Evolutionary conservation across 306 rosid genomes (phyloP).

Genomic region (Cucurbita pepo): DNA sequence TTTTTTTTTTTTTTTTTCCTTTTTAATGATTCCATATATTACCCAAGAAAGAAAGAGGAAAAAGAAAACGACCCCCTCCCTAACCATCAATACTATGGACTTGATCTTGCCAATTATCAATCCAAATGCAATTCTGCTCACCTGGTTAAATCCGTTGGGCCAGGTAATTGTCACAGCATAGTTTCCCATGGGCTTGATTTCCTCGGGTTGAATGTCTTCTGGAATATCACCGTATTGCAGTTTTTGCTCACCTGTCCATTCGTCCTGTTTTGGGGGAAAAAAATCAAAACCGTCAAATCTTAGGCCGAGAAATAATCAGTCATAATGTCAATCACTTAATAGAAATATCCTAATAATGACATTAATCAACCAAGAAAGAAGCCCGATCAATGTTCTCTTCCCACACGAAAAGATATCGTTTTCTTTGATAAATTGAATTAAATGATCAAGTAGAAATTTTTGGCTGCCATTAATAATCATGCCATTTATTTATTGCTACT

Average conservation of each 20-base stretch:
- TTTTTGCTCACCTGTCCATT: constrained; percentile 93
- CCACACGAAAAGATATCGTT: constrained; percentile 16
- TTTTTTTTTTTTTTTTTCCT: no score
- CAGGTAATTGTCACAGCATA: constrained; percentile 85
- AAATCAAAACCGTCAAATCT: constrained; percentile 8
- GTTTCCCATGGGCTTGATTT: constrained; percentile 90
- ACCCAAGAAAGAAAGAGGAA: not conserved
- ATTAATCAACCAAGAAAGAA: constrained; percentile 1
- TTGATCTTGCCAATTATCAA: not conserved
- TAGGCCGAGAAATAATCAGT: not conserved
- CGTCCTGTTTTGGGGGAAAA: constrained; percentile 47
- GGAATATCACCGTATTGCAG: constrained; percentile 68
- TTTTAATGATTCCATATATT: not conserved
- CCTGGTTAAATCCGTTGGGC: constrained; percentile 96
- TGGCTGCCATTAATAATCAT: not conserved
- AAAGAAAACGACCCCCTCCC: not conserved
- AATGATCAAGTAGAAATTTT: constrained; percentile 3
- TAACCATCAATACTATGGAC: not conserved
- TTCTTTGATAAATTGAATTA: constrained; percentile 4
- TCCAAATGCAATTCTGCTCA: constrained; percentile 12
- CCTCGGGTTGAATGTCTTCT: constrained; percentile 82
- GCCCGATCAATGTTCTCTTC: constrained; percentile 11
- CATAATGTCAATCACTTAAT: not conserved
- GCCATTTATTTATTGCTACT: not conserved
- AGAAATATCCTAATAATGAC: not conserved